Base-by-base conservation (phyloP, 2,329 filamentous ascomycete species). In the Botryosphaeria dothidea region DNA sequence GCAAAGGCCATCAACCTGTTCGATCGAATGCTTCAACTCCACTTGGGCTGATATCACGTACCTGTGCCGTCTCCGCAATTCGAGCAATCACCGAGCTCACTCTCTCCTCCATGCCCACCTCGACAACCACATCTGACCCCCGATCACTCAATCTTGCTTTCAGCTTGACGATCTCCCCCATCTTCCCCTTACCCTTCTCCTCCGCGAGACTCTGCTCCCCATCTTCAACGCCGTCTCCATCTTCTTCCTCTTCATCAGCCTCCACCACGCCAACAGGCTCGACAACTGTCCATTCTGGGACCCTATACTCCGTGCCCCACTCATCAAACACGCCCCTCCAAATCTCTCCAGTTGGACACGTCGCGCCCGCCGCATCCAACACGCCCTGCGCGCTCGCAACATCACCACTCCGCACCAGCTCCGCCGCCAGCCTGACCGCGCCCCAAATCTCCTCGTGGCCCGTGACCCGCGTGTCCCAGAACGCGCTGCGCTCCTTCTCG, bases 381-480 rank as follows among this genome's bases (percentile, higher is more conserved):
- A 97, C 90, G 64, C 85, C 86, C 80, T 97, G 93, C 6, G 93
- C 93, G 52, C 79, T 77, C 36, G 72, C 74, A 41, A 82, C 69
- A 31, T 80, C 74, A 0, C 79, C 82, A 0, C 73, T 70, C 80
- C 90, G 90, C 67, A 97, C 75, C 6, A 91, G 80, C 67, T 90
- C 85, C 19, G 92, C 82, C 0, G 89, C 90, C 1, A 87, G 81
- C 51, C 85, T 84, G 15, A 97, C 77, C 0, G 91, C 89, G 70
- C 87, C 87, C 94, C 94, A 98, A 27, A 95, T 85, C 76, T 97
- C 92, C 4, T 84, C 72, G 3, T 87, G 84, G 2, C 92, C 92
- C 0, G 90, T 91, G 17, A 96, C 92, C 52, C 92, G 83, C 1
- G 93, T 97, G 67, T 97, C 93, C 77, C 96, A 98, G 82, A 96